Evolutionary conservation across 2,329 filamentous ascomycete genomes (phyloP), one percentile per base, ranked within the genome.

Genomic region (Pyrenophora graminea): DNA sequence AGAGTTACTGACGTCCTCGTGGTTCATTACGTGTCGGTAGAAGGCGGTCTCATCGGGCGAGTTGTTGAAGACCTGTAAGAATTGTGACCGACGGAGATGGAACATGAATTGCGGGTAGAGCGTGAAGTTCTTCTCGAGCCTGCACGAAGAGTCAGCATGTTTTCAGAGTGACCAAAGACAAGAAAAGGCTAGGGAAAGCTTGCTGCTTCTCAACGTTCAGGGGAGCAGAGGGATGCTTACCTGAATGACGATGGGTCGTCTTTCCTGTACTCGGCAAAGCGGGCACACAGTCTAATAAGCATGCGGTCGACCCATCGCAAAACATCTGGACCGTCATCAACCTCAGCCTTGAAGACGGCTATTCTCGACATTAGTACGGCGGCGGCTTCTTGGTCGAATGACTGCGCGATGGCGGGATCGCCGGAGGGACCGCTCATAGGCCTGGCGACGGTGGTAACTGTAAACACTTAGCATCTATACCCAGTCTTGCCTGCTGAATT

Each of bases 81-180:
- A 99, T 75, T 97, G 94, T 76, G 91, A 96, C 75, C 94, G 86
- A 64, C 94, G 89, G 55, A 99, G 83, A 74, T 99, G 94, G 82
- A 99, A 99, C 94, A 99, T 99, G 78, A 99, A 99, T 73, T 99
- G 94, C 21, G 94, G 94, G 70, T 99, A 99, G 13, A 99, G 82
- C 0, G 93, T 97, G 71, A 99, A 99, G 80, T 99, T 99, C 85
- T 97, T 97, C 76, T 99, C 94, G 32, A 76, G 71, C 42, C 72
- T 72, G 90, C 3, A n/a, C 2, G 1, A 13, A n/a, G 25, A 9
- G 34, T 51, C 18, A 46, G 51, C 37, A 40, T 33, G 4, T 10
- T 2, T 30, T 30, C 10, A 30, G 10, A 12, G 9, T 12, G 19
- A 31, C 9, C 17, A 34, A 8, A 25, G 7, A 12, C 39, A 25